These are phyloP conservation scores for Ceratocystis destructans DNA, from an alignment of 2,329 filamentous ascomycete genomes.

Conservation along the genomic window DNA sequence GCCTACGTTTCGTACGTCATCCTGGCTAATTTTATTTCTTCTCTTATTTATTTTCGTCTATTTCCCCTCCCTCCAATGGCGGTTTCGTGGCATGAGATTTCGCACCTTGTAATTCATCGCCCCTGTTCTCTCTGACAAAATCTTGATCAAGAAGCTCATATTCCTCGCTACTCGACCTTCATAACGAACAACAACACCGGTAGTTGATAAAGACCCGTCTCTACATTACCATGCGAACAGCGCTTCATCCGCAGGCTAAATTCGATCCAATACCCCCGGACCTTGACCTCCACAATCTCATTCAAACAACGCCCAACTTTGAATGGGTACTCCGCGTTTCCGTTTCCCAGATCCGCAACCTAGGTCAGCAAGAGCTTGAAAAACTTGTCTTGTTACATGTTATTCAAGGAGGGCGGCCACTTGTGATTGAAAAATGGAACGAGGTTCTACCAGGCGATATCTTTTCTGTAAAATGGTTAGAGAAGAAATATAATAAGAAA, in stretches of 20 bases:
- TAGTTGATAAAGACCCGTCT: neutral
- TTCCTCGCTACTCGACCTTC: neutral
- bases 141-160: neutral
- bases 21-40: too few species aligned
- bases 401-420: slow-evolving; percentile 67
- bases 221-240: slow-evolving; percentile 51
- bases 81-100: too few species aligned
- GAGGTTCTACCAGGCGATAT: slow-evolving; percentile 58
- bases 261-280: slow-evolving; percentile 86
- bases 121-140: too few species aligned
- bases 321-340: slow-evolving; percentile 73
- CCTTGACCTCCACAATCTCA: slow-evolving; percentile 61
- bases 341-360: slow-evolving; percentile 59
- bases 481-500: slow-evolving; percentile 64
- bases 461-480: slow-evolving; percentile 71
- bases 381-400: slow-evolving; percentile 74
- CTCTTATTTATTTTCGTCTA: too few species aligned
- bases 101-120: too few species aligned
- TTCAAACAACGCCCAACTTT: slow-evolving; percentile 71
- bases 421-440: slow-evolving; percentile 85
- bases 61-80: too few species aligned
- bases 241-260: slow-evolving; percentile 66
- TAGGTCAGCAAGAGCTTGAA: slow-evolving; percentile 70
- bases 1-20: too few species aligned
- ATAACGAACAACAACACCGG: neutral